Evolutionary conservation across 1,284 basidiomycete species (phyloP), one percentile per base, ranked within the genome.

Genomic region (Vanrija sp.): DNA sequence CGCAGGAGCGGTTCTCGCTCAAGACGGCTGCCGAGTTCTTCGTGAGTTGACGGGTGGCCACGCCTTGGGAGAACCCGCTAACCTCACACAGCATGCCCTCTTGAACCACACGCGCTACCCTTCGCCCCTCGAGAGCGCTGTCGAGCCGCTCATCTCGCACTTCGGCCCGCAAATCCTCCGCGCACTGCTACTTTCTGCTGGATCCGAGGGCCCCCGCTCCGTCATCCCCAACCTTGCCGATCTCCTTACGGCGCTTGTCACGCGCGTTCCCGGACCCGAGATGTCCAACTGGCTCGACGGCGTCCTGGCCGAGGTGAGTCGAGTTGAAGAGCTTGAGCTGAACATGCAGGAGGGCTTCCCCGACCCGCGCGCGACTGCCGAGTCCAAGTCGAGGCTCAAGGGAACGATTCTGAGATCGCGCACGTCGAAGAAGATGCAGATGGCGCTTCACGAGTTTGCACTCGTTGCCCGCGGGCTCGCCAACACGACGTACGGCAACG

Each of bases 1-100:
- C 92, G 8, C 89, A 90, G 72, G 90, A 94, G 66, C 82, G 90
- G 38, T 94, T 93, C 72, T 90, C 89, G 0, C 78, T 94, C 6
- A 87, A 88, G 7, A 81, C 87, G 1, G 87, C 88, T 1, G 86
- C 86, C 60, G 86, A 82, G 42, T 94, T 93, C 72, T 75, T 93
- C 62, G 89, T 90, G 57, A 51, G 85, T 73, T 31, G 16, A n/a
- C 4, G 43, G 47, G n/a, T 23, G 38, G 15, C 35, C 3, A 12
- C 22, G 5, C 9, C 10, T 14, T 5, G 6, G 12, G n/a, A 14
- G 41, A 20, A 16, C 39, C 16, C 31, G 19, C 52, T 49, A 9
- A 36, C 9, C 24, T 1, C 31, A 31, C 31, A 8, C 58, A 74
- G 72, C 65, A 75, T 38, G 65, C 74, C 0, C 53, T 76, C 16